Conservation (phyloP, 345 rosid genomes). For the Angophora floribunda region DNA sequence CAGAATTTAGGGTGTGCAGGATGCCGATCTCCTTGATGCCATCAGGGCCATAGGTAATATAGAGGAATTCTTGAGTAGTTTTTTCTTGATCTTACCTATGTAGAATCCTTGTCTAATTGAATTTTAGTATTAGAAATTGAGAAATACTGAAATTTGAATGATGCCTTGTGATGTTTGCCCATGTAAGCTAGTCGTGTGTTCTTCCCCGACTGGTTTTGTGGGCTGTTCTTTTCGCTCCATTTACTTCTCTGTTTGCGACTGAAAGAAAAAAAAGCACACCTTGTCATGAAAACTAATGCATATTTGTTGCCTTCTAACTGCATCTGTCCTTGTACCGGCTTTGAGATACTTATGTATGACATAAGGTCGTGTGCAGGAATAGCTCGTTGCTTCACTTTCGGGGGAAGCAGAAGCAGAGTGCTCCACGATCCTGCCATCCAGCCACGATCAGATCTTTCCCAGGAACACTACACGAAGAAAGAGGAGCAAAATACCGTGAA, state of each 20-base stretch:
- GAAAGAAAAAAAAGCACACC: not conserved
- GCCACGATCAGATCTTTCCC: slow-evolving; percentile 60
- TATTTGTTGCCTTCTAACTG: too few species aligned
- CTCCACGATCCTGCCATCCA: slow-evolving; percentile 71
- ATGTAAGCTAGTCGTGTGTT: not conserved
- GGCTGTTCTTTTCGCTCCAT: not conserved
- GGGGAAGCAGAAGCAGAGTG: slow-evolving; percentile 67
- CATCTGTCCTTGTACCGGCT: too few species aligned
- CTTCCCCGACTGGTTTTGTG: not conserved
- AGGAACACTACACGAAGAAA: slow-evolving; percentile 64
- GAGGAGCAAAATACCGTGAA: slow-evolving; percentile 78
- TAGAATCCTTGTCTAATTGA: not conserved
- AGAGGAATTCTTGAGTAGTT: not conserved
- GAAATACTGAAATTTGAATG: not conserved
- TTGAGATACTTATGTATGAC: not conserved
- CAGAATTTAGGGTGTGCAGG: slow-evolving; percentile 80
- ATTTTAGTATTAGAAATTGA: not conserved
- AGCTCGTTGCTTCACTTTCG: slow-evolving; percentile 87
- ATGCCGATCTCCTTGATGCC: slow-evolving; percentile 93
- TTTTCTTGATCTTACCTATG: not conserved
- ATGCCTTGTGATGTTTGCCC: not conserved
- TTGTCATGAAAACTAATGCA: not conserved
- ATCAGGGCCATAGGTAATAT: slow-evolving; percentile 74
- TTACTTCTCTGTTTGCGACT: not conserved
- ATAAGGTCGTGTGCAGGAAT: slow-evolving; percentile 36